Conservation (phyloP, 768 basidiomycete genomes). For the Tylopilus sp. region DNA sequence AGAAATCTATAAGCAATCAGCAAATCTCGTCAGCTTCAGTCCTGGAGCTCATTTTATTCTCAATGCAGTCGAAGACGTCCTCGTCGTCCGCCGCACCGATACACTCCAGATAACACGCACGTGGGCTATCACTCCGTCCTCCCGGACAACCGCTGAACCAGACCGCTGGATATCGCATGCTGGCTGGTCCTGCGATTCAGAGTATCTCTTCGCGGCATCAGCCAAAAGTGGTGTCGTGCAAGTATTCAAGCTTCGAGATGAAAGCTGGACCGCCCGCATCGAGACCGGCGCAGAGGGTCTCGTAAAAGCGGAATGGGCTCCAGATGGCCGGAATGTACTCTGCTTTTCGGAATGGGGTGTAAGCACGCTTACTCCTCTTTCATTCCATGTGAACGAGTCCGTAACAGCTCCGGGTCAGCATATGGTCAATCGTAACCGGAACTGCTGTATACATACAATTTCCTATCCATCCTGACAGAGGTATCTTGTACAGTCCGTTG, state of each 20-base stretch:
- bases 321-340: conserved; percentile 75
- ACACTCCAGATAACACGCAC: conserved; percentile 81
- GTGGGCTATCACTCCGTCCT: conserved; percentile 63
- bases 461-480: conserved; percentile 77
- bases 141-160: conserved; percentile 35
- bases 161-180: conserved; percentile 64
- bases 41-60: conserved; percentile 86
- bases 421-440: conserved; percentile 80
- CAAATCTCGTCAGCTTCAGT: conserved; percentile 73
- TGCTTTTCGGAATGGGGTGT: conserved; percentile 96
- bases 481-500: conserved; percentile 33
- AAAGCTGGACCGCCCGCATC: conserved; percentile 73
- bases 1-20: conserved; percentile 75
- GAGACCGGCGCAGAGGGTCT: conserved; percentile 83
- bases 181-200: conserved; percentile 86
- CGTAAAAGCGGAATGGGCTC: conserved; percentile 86
- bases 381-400: conserved; percentile 2
- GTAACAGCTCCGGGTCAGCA: conserved; percentile 72
- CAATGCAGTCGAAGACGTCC: conserved; percentile 70
- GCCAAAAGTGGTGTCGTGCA: conserved; percentile 68
- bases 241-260: conserved; percentile 77
- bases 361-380: conserved; percentile 35
- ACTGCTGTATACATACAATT: conserved; percentile 81
- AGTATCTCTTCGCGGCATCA: conserved; percentile 80
- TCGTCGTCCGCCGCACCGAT: conserved; percentile 82